These are phyloP conservation scores for Fusarium nematophilum DNA, from an alignment of 2,329 filamentous ascomycete species.

Conservation along the genomic window DNA sequence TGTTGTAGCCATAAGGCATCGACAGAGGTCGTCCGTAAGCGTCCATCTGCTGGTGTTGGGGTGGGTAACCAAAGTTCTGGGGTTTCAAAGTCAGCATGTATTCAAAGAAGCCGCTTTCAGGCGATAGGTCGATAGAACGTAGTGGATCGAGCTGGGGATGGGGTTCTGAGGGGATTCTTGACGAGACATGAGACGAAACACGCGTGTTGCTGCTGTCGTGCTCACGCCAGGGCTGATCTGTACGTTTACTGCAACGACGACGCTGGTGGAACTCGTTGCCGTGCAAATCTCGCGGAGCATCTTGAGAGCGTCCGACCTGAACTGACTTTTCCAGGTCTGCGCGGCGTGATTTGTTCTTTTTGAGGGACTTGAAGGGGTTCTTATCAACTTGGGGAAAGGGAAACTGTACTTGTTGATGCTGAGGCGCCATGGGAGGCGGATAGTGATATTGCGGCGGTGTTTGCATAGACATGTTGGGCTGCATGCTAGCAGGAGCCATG, in stretches of 20 bases:
- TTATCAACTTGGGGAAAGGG: slow-evolving; percentile 54
- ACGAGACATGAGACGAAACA: slow-evolving; percentile 33
- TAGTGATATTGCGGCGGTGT: slow-evolving; percentile 72
- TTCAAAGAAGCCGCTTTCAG: slow-evolving; percentile 77
- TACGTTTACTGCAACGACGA: slow-evolving; percentile 60
- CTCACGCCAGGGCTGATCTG: slow-evolving; percentile 50
- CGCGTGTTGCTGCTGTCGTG: slow-evolving; percentile 37
- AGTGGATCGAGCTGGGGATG: slow-evolving; percentile 17
- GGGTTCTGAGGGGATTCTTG: slow-evolving; percentile 22
- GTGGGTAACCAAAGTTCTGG: slow-evolving; percentile 72
- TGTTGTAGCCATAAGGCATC: slow-evolving; percentile 58
- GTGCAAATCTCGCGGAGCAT: slow-evolving; percentile 51
- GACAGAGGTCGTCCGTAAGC: slow-evolving; percentile 52
- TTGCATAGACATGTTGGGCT: slow-evolving; percentile 70
- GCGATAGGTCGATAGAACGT: slow-evolving; percentile 69
- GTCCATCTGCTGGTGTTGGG: slow-evolving; percentile 52
- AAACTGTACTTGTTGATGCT: slow-evolving; percentile 71
- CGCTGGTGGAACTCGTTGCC: slow-evolving; percentile 51
- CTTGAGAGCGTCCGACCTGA: slow-evolving; percentile 52
- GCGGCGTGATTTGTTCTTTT: slow-evolving; percentile 59
- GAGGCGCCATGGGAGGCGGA: slow-evolving; percentile 66
- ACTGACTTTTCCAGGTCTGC: slow-evolving; percentile 59
- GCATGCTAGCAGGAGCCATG: slow-evolving; percentile 70
- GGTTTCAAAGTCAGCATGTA: slow-evolving; percentile 76
- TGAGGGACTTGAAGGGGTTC: slow-evolving; percentile 54